Evolutionary conservation across 306 rosid species (phyloP).

Genomic region (Corylus americana): DNA sequence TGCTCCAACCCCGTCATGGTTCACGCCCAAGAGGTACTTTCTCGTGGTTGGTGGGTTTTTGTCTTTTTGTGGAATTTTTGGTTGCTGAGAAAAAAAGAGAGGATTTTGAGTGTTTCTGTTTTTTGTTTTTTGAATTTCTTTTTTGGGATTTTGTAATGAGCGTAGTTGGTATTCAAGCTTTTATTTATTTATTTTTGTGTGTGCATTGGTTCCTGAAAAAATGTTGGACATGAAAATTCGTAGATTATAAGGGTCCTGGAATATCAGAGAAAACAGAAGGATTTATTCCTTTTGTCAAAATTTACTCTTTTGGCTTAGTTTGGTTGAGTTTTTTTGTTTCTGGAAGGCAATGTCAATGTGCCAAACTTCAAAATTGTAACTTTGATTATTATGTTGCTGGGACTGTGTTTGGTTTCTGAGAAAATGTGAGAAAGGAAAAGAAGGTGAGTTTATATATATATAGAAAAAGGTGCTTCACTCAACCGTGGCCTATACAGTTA

Average conservation of each 20-base stretch:
- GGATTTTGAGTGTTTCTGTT: slow-evolving; percentile 12
- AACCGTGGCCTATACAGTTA: background rate
- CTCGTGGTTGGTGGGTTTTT: background rate
- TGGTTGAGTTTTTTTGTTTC: slow-evolving; percentile 1
- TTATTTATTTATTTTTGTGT: background rate
- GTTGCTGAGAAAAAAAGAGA: slow-evolving; percentile 11
- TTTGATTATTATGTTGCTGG: background rate
- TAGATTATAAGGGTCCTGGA: background rate
- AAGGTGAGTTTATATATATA: background rate
- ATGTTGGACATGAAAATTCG: background rate
- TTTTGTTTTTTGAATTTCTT: slow-evolving; percentile 5
- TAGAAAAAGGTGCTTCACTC: background rate
- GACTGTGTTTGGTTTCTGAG: background rate
- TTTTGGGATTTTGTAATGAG: background rate
- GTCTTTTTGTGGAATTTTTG: slow-evolving; percentile 22
- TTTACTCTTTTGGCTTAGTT: background rate
- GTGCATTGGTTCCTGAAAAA: background rate
- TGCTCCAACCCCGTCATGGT: slow-evolving; percentile 65
- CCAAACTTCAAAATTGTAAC: background rate
- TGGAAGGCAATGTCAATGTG: background rate
- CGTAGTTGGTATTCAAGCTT: background rate
- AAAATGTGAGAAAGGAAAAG: background rate
- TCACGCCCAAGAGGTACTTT: slow-evolving; percentile 71
- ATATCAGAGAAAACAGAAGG: background rate
- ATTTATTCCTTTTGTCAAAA: background rate